phyloP scores from a whole-genome alignment of 257 asterid species.

The Lavandula angustifolia region DNA sequence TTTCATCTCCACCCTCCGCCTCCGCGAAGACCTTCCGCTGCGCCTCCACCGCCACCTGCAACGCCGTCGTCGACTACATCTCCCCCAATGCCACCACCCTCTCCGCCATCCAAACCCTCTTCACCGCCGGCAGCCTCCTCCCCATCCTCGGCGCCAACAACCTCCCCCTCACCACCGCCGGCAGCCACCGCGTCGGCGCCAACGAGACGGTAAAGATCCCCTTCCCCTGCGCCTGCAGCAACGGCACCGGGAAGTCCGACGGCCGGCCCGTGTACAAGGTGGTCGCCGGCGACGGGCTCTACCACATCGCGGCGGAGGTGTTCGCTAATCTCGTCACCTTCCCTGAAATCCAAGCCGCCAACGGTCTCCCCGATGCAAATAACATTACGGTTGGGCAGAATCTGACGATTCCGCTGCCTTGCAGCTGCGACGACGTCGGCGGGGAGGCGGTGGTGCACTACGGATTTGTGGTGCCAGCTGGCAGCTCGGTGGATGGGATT shows the following conservation, averaged over 20 bases:
- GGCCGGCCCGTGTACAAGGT: conserved; percentile 62
- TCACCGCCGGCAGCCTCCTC: conserved; percentile 50
- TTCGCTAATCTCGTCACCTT: conserved; percentile 49
- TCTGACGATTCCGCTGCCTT: conserved; percentile 78
- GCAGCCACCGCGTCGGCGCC: conserved; percentile 35
- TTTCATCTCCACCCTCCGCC: conserved; percentile 19
- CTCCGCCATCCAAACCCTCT: conserved; percentile 46
- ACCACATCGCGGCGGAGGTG: conserved; percentile 63
- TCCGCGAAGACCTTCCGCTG: conserved; percentile 52
- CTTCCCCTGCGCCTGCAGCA: conserved; percentile 65
- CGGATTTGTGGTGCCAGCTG: conserved; percentile 57
- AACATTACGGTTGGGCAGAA: conserved; percentile 46
- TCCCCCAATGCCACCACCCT: conserved; percentile 70
- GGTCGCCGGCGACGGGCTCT: conserved; percentile 48
- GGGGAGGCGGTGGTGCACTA: conserved; percentile 74
- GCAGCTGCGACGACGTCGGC: conserved; percentile 76
- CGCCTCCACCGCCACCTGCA: conserved; percentile 48
- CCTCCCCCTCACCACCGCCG: conserved; percentile 44
- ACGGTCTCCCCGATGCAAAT: conserved; percentile 40
- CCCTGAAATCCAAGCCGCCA: conserved; percentile 57
- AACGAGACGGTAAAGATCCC: conserved; percentile 50
- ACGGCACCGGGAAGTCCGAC: conserved; percentile 64
- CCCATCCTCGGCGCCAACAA: conserved; percentile 76
- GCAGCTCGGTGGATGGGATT: conserved; percentile 55
- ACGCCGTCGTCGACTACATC: conserved; percentile 56